phyloP scores from a whole-genome alignment of 2,329 filamentous ascomycete genomes.

The Thielaviopsis euricoi region DNA sequence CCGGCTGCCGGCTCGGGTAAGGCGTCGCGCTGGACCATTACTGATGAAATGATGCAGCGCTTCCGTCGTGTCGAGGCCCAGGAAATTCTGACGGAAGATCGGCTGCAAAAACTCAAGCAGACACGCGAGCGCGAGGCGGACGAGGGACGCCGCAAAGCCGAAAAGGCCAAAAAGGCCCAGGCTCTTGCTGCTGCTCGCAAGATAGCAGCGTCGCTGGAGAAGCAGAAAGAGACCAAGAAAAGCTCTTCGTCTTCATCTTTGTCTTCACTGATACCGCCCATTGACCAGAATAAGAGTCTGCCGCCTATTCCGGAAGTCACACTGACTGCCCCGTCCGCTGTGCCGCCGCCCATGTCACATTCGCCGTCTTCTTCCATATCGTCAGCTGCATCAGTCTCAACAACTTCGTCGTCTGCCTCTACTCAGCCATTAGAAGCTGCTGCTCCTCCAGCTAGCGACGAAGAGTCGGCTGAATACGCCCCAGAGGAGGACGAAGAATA shows the following conservation, averaged over 20 bases:
- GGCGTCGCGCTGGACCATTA: conserved; percentile 32
- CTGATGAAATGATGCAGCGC: conserved; percentile 37
- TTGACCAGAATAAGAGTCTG: conserved; percentile 17
- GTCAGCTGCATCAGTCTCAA: conserved; percentile 6
- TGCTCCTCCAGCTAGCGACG: not conserved
- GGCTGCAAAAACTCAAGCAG: conserved; percentile 29
- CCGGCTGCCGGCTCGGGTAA: conserved; percentile 9
- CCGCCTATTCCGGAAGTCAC: conserved; percentile 27
- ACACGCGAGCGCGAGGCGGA: conserved; percentile 18
- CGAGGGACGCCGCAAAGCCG: not conserved
- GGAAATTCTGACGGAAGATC: conserved; percentile 39
- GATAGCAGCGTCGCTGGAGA: not conserved
- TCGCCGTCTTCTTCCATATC: conserved; percentile 4
- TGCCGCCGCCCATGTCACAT: conserved; percentile 2
- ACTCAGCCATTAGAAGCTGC: not conserved
- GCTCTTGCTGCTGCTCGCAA: conserved; percentile 12
- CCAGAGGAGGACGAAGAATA: conserved; percentile 26
- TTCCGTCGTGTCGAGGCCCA: conserved; percentile 40
- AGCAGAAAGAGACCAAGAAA: conserved; percentile 18
- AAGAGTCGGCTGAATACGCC: conserved; percentile 9
- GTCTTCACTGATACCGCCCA: conserved; percentile 8
- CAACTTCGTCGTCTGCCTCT: not conserved
- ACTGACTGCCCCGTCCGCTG: conserved; percentile 10
- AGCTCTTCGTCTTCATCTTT: not conserved
- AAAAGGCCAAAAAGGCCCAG: conserved; percentile 16